Evolutionary conservation across 116 monocot species (phyloP).

Genomic region (Dioscorea cayenensis): DNA sequence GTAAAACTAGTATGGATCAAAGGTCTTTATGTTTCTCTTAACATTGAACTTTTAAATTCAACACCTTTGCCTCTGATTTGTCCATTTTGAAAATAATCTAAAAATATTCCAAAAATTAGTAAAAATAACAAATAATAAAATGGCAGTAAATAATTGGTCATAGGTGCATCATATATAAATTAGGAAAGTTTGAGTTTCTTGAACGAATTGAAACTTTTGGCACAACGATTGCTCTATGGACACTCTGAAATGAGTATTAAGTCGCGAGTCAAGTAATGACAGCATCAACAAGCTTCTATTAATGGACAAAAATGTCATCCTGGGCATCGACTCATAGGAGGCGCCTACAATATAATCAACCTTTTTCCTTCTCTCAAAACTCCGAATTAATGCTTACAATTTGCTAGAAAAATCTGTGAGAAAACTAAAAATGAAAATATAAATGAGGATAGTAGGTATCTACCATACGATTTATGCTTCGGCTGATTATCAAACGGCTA

Average conservation of each 20-base stretch:
- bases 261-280: constrained; percentile 96
- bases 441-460: too few species aligned
- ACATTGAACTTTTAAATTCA: constrained; percentile 61
- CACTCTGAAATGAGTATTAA: constrained; percentile 98
- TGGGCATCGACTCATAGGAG: constrained; percentile 99
- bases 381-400: constrained; percentile 18
- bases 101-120: constrained; percentile 7
- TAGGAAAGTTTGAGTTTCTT: background rate
- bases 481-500: too few species aligned
- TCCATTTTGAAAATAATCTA: constrained; percentile 99
- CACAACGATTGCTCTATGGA: constrained; percentile 62
- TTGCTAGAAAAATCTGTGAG: too few species aligned
- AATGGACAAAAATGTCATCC: constrained; percentile 81
- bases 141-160: too few species aligned
- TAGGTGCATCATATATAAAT: background rate
- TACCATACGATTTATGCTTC: too few species aligned
- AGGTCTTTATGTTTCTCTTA: constrained; percentile 70
- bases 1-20: constrained; percentile 64
- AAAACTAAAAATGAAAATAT: too few species aligned
- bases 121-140: too few species aligned
- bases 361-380: constrained; percentile 74
- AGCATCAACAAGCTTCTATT: constrained; percentile 83
- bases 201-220: background rate
- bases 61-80: constrained; percentile 90
- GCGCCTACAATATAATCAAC: constrained; percentile 94